phyloP scores from a whole-genome alignment of 1,284 basidiomycete species.

The Mycena sp. region DNA sequence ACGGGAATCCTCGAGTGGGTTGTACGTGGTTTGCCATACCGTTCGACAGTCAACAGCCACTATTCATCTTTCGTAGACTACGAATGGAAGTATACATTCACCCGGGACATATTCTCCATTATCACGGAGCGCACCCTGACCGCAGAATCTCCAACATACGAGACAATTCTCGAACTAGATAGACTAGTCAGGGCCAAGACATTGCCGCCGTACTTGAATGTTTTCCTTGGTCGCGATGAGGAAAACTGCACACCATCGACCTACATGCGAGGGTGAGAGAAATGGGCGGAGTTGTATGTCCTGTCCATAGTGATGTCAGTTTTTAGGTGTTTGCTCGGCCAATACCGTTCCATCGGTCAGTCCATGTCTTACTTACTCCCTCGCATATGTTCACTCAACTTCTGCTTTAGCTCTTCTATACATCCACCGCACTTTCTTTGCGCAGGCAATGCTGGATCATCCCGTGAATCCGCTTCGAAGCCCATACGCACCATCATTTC shows the following conservation, averaged over 20 bases:
- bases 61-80: constrained; percentile 41
- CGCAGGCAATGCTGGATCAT: constrained; percentile 67
- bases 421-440: constrained; percentile 70
- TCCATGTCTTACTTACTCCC: constrained; percentile 17
- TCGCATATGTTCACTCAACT: neutral
- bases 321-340: constrained; percentile 53
- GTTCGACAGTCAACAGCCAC: neutral
- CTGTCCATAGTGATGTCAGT: neutral
- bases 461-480: constrained; percentile 68
- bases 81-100: constrained; percentile 59
- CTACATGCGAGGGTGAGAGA: constrained; percentile 51
- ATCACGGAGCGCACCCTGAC: constrained; percentile 61
- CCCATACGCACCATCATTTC: constrained; percentile 70
- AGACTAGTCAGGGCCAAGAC: constrained; percentile 64
- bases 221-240: constrained; percentile 56
- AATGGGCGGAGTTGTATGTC: neutral
- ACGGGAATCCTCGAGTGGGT: constrained; percentile 56
- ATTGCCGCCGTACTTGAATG: constrained; percentile 60
- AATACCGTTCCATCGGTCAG: constrained; percentile 59
- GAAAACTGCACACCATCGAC: constrained; percentile 57
- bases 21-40: constrained; percentile 47
- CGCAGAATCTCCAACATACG: constrained; percentile 60
- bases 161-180: constrained; percentile 65
- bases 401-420: constrained; percentile 56
- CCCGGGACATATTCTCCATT: constrained; percentile 57